These are phyloP conservation scores for Plectosphaerella plurivora DNA, from an alignment of 2,329 filamentous ascomycete genomes.

Conservation along the genomic window DNA sequence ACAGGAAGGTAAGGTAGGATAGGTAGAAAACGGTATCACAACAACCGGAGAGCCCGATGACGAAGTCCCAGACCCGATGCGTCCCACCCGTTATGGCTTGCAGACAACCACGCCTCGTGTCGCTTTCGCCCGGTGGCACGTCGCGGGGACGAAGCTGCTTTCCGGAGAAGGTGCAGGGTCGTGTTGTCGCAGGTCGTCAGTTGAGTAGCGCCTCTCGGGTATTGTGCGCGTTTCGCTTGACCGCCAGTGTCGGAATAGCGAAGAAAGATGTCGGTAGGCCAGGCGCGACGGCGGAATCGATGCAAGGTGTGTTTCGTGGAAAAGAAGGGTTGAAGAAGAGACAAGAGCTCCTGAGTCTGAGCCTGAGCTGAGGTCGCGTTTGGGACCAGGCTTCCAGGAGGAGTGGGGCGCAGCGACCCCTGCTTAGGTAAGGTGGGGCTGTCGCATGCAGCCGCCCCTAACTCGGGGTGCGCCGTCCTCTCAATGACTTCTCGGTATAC, in stretches of 20 bases:
- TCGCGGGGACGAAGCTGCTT: too few relatives aligned
- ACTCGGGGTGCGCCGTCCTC: too few relatives aligned
- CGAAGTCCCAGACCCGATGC: too few relatives aligned
- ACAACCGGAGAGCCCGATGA: background rate
- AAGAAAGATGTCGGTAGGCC: too few relatives aligned
- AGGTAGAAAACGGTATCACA: background rate
- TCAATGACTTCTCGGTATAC: too few relatives aligned
- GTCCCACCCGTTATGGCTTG: too few relatives aligned
- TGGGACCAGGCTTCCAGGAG: background rate
- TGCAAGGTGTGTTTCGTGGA: slow-evolving; percentile 6
- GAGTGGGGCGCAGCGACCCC: background rate
- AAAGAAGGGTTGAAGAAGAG: slow-evolving; percentile 9
- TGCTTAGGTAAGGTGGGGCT: background rate
- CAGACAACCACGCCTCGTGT: background rate
- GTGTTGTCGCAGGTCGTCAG: too few relatives aligned
- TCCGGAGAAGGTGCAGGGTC: too few relatives aligned
- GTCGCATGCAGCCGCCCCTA: too few relatives aligned
- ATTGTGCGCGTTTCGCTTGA: too few relatives aligned
- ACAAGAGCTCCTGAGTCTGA: slow-evolving; percentile 10
- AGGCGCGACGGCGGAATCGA: background rate
- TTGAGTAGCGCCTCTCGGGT: background rate
- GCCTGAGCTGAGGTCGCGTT: slow-evolving; percentile 1
- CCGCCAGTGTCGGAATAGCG: too few relatives aligned
- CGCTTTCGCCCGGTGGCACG: too few relatives aligned
- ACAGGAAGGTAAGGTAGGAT: slow-evolving; percentile 6